Evolutionary conservation across 192 early-diverging fungal genomes (phyloP).

Genomic region (Hyaloraphidium curvatum): DNA sequence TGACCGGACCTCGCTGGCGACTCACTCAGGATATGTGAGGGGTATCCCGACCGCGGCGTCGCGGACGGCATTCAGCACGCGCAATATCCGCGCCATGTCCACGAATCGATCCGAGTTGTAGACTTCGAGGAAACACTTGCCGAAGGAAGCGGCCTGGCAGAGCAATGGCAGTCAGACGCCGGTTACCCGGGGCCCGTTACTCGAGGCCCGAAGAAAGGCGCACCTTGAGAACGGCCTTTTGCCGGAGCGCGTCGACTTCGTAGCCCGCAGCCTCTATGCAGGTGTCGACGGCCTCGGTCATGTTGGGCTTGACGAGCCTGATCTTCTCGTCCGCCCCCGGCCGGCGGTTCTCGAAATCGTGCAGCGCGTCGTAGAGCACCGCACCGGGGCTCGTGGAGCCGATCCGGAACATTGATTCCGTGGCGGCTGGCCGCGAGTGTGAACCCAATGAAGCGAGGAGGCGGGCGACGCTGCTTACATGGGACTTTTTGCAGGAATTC

Average conservation of each 20-base stretch:
- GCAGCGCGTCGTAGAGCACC: conserved; percentile 68
- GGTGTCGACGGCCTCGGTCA: conserved; percentile 69
- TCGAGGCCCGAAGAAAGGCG: no score
- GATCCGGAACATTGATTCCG: conserved; percentile 75
- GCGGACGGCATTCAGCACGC: conserved; percentile 78
- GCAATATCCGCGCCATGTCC: conserved; percentile 62
- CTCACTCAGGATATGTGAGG: conserved; percentile 66
- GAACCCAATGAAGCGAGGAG: background rate
- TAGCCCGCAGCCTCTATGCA: conserved; percentile 85
- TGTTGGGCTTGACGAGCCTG: conserved; percentile 57
- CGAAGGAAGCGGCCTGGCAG: conserved; percentile 2
- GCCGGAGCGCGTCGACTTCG: conserved; percentile 54
- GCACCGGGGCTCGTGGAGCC: conserved; percentile 87
- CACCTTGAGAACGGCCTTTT: conserved; percentile 62
- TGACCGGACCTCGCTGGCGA: background rate
- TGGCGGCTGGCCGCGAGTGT: conserved; percentile 25
- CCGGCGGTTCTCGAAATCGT: conserved; percentile 32
- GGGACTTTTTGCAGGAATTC: conserved; percentile 81
- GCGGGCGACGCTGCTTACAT: conserved; percentile 19
- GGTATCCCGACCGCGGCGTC: conserved; percentile 76
- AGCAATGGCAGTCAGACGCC: no score
- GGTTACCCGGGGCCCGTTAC: no score
- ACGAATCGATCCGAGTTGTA: conserved; percentile 75
- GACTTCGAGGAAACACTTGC: conserved; percentile 49
- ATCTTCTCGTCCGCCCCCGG: conserved; percentile 93